Percentiles rank a stretch among this genome's conserved stretches.
Evolutionary conservation across 345 rosid genomes (phyloP).

Genomic region (Reutealis trisperma): DNA sequence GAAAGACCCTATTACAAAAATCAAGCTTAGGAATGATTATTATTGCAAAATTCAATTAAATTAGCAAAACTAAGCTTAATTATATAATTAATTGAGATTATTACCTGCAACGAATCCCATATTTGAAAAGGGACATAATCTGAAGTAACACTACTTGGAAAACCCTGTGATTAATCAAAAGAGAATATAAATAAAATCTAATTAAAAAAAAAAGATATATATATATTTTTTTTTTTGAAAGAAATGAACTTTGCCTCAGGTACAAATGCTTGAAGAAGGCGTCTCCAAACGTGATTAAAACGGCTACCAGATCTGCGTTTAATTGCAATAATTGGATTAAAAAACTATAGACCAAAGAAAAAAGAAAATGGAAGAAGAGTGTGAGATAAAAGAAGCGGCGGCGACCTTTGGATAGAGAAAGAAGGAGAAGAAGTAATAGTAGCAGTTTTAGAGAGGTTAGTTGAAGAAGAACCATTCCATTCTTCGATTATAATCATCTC

Average conservation of each 20-base stretch:
- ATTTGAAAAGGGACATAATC: constrained; percentile 86
- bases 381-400: neutral
- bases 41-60: neutral
- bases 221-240: neutral
- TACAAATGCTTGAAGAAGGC: constrained; percentile 84
- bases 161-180: constrained; percentile 51
- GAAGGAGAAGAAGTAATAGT: constrained; percentile 59
- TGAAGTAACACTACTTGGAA: constrained; percentile 84
- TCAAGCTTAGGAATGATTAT: neutral
- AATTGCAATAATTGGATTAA: neutral
- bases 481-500: constrained; percentile 13
- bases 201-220: neutral
- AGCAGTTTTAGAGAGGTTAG: constrained; percentile 36
- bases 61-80: neutral
- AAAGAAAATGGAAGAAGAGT: neutral
- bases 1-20: constrained; percentile 65
- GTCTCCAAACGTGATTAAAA: constrained; percentile 71
- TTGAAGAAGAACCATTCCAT: constrained; percentile 24
- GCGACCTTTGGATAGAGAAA: constrained; percentile 59
- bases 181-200: neutral
- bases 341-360: neutral
- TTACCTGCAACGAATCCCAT: constrained; percentile 94
- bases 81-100: neutral
- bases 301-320: constrained; percentile 49
- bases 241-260: constrained; percentile 63